phyloP scores from a whole-genome alignment of 441 rosid species.

The Eruca vesicaria region DNA sequence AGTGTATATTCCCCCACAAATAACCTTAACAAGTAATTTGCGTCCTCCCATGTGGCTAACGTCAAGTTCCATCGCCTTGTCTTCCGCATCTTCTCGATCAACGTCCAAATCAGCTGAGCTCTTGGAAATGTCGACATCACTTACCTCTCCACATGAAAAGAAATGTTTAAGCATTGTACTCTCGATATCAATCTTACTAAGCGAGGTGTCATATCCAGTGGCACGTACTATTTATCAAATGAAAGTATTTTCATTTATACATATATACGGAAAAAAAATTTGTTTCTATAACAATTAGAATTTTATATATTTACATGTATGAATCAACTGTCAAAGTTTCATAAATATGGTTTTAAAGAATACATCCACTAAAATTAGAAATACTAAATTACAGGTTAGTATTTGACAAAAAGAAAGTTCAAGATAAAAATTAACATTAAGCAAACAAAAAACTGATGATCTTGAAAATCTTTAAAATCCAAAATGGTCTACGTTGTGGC shows the following conservation, averaged over 20 bases:
- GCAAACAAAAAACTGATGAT: background rate
- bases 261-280: background rate
- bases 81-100: background rate
- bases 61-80: background rate
- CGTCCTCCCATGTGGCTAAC: background rate
- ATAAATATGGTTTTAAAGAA: background rate
- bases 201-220: background rate
- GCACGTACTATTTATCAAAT: background rate
- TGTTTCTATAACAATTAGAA: background rate
- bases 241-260: background rate
- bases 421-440: background rate
- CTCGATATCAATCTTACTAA: background rate
- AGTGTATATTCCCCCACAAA: background rate
- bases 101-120: background rate
- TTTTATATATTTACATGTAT: background rate
- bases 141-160: background rate
- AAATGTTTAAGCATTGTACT: background rate
- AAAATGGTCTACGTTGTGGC: background rate
- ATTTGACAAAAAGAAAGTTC: background rate
- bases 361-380: background rate
- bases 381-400: background rate
- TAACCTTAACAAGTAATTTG: background rate
- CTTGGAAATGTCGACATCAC: no score
- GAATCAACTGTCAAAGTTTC: background rate
- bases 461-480: background rate